Conservation (phyloP, 345 rosid species). For the Hibiscus trionum region DNA sequence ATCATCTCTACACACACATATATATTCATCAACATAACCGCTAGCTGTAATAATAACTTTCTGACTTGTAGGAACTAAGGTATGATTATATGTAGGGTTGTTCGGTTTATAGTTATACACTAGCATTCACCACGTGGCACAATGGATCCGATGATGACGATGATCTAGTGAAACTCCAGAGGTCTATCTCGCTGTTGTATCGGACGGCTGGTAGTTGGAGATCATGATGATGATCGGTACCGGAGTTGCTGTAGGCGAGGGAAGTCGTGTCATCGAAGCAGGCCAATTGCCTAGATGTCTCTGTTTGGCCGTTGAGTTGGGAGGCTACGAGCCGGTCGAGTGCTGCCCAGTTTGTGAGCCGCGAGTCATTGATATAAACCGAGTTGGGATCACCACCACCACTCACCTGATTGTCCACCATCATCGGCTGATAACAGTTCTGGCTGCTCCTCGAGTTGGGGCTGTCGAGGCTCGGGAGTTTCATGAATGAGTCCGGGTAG, state of each 20-base stretch:
- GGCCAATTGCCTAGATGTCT: constrained; percentile 26
- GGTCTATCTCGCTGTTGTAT: constrained; percentile 22
- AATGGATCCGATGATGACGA: constrained; percentile 29
- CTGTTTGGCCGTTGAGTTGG: constrained; percentile 56
- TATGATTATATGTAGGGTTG: neutral
- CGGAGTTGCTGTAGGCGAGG: constrained; percentile 22
- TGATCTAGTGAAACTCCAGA: constrained; percentile 32
- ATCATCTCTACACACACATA: neutral
- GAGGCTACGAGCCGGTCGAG: constrained; percentile 73
- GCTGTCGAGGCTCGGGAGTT: constrained; percentile 57
- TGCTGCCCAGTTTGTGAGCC: constrained; percentile 53
- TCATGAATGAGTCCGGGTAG: constrained; percentile 36
- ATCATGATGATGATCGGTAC: constrained; percentile 16
- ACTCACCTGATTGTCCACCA: constrained; percentile 31
- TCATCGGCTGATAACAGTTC: constrained; percentile 32
- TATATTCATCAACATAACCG: constrained; percentile 7
- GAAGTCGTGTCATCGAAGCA: constrained; percentile 24
- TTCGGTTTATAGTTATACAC: constrained; percentile 27
- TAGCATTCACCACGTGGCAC: constrained; percentile 28
- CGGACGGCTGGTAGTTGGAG: constrained; percentile 29
- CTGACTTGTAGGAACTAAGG: constrained; percentile 15
- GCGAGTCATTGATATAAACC: neutral
- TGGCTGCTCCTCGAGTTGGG: constrained; percentile 38
- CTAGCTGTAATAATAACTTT: constrained; percentile 14
- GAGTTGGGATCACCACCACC: constrained; percentile 19